Evolutionary conservation across 1,139 yeast genomes (phyloP).

Genomic region (Lodderomyces orthopsilosis): DNA sequence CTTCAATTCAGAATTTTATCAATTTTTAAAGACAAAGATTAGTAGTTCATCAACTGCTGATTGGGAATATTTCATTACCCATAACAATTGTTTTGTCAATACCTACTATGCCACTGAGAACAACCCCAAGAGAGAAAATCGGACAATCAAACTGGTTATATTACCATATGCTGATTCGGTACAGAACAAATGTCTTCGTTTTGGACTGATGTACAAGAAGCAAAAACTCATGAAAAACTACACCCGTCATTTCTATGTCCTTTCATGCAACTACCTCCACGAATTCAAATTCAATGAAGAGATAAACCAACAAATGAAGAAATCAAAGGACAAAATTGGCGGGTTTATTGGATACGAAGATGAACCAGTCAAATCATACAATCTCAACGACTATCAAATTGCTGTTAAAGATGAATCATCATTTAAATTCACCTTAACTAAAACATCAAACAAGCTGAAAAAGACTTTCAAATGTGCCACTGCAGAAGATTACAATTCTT

Average conservation of each 20-base stretch:
- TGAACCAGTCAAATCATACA: conserved; percentile 42
- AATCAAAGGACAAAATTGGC: conserved; percentile 34
- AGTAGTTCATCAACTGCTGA: conserved; percentile 25
- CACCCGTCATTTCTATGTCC: conserved; percentile 36
- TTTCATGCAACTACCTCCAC: conserved; percentile 46
- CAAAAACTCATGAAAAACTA: conserved; percentile 43
- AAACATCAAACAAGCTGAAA: conserved; percentile 26
- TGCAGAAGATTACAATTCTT: conserved; percentile 28
- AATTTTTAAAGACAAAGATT: conserved; percentile 22
- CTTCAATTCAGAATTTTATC: conserved; percentile 16
- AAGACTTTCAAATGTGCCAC: conserved; percentile 42
- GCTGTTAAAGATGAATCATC: conserved; percentile 32
- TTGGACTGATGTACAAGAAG: conserved; percentile 43
- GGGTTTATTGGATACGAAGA: conserved; percentile 44
- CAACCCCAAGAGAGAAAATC: conserved; percentile 28
- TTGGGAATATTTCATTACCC: conserved; percentile 41
- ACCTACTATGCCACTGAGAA: conserved; percentile 24
- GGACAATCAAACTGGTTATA: conserved; percentile 28
- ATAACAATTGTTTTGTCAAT: conserved; percentile 38
- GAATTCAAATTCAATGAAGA: conserved; percentile 40
- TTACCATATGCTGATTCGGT: conserved; percentile 39
- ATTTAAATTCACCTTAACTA: conserved; percentile 35
- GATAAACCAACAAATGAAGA: conserved; percentile 7
- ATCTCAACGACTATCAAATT: conserved; percentile 39
- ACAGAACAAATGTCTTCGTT: conserved; percentile 45